These are phyloP conservation scores for Deuterostichococcus epilithicus DNA, from an alignment of 139 green algal genomes.

Conservation along the genomic window DNA sequence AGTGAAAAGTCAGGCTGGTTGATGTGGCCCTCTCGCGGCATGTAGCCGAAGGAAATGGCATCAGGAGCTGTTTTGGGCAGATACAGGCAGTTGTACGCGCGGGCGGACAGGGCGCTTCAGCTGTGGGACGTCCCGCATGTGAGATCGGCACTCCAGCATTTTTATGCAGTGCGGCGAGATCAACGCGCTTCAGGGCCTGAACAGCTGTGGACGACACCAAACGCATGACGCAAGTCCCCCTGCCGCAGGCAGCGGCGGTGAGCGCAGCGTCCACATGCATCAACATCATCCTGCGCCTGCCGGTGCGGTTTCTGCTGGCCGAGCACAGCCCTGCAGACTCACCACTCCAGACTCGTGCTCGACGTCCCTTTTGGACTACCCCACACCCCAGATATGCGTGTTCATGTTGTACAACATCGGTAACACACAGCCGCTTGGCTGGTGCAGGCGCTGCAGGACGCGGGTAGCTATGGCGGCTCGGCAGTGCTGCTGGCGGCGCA, in stretches of 20 bases:
- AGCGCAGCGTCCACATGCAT: not conserved
- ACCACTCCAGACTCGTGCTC: not conserved
- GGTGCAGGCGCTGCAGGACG: conserved; percentile 23
- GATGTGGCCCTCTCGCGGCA: not conserved
- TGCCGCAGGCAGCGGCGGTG: not conserved
- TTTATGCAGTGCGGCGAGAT: not conserved
- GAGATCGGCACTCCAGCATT: not conserved
- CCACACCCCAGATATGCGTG: too few relatives aligned
- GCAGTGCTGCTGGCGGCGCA: not conserved
- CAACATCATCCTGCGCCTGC: conserved; percentile 1
- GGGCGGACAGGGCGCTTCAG: not conserved
- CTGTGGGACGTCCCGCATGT: not conserved
- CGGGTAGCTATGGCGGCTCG: conserved; percentile 9
- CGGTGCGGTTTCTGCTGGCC: not conserved
- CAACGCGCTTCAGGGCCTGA: not conserved
- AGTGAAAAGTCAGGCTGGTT: not conserved
- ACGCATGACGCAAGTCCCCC: too few relatives aligned
- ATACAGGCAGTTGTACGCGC: not conserved
- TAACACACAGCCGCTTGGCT: not conserved
- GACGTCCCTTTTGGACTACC: too few relatives aligned
- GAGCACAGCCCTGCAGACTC: not conserved
- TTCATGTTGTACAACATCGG: too few relatives aligned
- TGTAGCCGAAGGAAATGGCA: not conserved
- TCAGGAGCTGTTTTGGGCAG: not conserved
- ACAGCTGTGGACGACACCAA: not conserved